Base-by-base conservation (phyloP, 2,329 filamentous ascomycete genomes). In the Venturia effusa region DNA sequence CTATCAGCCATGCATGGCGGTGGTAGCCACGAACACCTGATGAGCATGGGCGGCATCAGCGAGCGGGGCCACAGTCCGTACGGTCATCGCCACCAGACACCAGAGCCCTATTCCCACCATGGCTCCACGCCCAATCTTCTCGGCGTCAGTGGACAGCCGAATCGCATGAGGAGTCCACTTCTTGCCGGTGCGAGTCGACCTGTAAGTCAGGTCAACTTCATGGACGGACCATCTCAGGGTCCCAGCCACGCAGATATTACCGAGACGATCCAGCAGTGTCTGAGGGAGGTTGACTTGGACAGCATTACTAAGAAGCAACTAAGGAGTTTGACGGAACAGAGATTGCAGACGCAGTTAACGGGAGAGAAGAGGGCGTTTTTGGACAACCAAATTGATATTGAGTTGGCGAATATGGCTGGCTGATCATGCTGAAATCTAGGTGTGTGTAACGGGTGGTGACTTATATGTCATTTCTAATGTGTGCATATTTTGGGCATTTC, bases 251-350 rank as follows among this genome's bases (percentile, higher is more conserved):
- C 79, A 57, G 83, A 85, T 66, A 97, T 99, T 68, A 82, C 90
- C 22, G 89, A 95, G 66, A 89, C 90, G 1, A 93, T 97, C 67
- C 88, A 91, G 71, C 80, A 83, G 61, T 94, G 94, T 69, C 80
- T 99, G 67, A 78, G 82, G 19, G 93, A 97, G 71, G 92, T 97
- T 0, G 93, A 99, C 74, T 81, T 99, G 51, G 94, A 99, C 74
- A 93, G 84, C n/a, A 90, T 97, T 59, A 99, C 94, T 7, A 99
- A 97, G 86, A 99, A 99, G 80, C 93, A 97, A 78, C 78, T 85
- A 73, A 79, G 79, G 74, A 92, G 90, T 3, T 82, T 97, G 55
- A 92, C 96, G 15, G 94, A 99, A 78, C 92, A 97, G 79, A 85
- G 92, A 70, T 78, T 99, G 67, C 93, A 97, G 78, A 93, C 89